Conservation (phyloP, 305 asterid genomes). For the Solanum chacoense region DNA sequence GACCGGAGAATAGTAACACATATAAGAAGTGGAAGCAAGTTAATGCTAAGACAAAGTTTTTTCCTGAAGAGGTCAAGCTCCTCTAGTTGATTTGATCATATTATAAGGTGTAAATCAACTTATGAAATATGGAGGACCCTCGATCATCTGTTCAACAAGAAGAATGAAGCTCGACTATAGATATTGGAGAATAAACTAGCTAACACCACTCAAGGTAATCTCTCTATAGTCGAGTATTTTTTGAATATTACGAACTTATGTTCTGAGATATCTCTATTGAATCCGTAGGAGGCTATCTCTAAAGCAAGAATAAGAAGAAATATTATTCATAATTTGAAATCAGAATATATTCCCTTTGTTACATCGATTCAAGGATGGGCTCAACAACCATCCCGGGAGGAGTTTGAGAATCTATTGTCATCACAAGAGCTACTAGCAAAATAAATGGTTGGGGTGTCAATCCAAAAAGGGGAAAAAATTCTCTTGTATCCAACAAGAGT, state of each 20-base stretch:
- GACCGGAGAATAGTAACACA: too few species aligned
- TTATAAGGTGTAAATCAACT: too few species aligned
- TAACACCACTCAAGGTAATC: not conserved
- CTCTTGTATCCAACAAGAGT: not conserved
- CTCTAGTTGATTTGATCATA: too few species aligned
- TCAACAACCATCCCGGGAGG: not conserved
- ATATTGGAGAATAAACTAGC: not conserved
- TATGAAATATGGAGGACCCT: not conserved
- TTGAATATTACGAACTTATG: not conserved
- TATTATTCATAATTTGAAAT: not conserved
- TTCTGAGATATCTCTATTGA: not conserved
- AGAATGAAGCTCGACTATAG: not conserved
- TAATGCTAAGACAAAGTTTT: too few species aligned
- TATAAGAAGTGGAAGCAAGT: too few species aligned
- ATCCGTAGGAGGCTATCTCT: not conserved
- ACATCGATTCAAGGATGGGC: not conserved
- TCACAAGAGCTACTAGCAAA: not conserved
- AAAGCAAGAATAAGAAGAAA: not conserved
- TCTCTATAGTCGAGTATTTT: not conserved
- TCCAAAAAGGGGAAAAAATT: not conserved
- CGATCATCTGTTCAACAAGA: not conserved
- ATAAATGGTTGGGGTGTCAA: not conserved
- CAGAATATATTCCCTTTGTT: not conserved
- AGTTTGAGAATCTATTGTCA: not conserved
- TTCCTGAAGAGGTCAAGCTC: too few species aligned